phyloP scores from a whole-genome alignment of 441 rosid genomes.

The Corymbia citriodora region DNA sequence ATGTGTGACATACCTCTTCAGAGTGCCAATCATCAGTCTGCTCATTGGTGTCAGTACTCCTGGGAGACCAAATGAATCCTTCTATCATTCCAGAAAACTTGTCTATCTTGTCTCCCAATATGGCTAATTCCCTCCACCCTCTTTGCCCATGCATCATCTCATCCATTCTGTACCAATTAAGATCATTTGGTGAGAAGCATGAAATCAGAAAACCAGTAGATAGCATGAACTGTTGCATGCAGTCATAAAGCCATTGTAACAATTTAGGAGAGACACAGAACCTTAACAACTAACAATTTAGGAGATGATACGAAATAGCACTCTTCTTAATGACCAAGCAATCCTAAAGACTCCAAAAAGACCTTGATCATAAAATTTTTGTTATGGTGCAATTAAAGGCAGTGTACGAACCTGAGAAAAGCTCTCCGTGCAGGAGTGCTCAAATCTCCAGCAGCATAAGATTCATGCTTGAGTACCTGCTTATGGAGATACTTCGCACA shows the following conservation, averaged over 20 bases:
- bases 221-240: not conserved
- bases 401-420: slow-evolving; percentile 58
- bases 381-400: not conserved
- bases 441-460: slow-evolving; percentile 69
- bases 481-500: slow-evolving; percentile 88
- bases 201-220: not conserved
- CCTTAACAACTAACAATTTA: not conserved
- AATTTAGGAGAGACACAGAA: not conserved
- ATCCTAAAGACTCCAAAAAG: not conserved
- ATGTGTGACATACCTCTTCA: slow-evolving; percentile 56
- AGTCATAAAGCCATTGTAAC: not conserved
- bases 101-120: slow-evolving; percentile 77
- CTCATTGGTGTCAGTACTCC: slow-evolving; percentile 37
- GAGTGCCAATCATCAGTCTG: slow-evolving; percentile 50
- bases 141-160: slow-evolving; percentile 99
- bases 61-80: slow-evolving; percentile 94
- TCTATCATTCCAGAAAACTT: slow-evolving; percentile 90
- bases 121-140: slow-evolving; percentile 93
- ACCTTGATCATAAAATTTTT: not conserved
- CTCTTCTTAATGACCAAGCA: not conserved
- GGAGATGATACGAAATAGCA: not conserved
- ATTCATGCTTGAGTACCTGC: slow-evolving; percentile 68
- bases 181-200: slow-evolving; percentile 1
- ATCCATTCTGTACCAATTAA: slow-evolving; percentile 63
- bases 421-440: slow-evolving; percentile 63